Evolutionary conservation across 345 rosid species (phyloP).

Genomic region (Carallia pectinifolia): DNA sequence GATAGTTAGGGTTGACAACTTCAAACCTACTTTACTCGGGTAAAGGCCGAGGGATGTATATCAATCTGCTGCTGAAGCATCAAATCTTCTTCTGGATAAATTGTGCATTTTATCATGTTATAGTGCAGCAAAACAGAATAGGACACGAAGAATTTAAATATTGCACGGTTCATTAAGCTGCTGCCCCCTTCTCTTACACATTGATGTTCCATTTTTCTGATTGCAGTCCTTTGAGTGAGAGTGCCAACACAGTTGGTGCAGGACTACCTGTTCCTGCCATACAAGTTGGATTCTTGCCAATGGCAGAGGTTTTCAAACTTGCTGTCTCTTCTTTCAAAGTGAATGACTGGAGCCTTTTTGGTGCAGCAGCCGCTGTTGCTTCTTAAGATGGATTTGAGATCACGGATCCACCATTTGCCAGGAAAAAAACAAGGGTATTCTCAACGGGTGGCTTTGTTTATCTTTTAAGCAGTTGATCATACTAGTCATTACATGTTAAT

Average conservation of each 20-base stretch:
- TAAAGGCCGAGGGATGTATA: not conserved
- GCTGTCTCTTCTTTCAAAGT: slow-evolving; percentile 71
- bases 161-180: no score
- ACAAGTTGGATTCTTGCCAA: slow-evolving; percentile 54
- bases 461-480: no score
- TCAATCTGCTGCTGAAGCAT: no score
- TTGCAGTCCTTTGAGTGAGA: slow-evolving; percentile 77
- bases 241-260: slow-evolving; percentile 63
- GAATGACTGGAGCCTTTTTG: slow-evolving; percentile 72
- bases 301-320: slow-evolving; percentile 64
- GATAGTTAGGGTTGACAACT: not conserved
- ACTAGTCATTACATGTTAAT: no score
- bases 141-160: no score
- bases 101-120: no score
- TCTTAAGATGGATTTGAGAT: not conserved
- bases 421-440: no score
- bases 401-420: no score
- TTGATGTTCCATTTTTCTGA: slow-evolving; percentile 9
- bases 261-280: slow-evolving; percentile 62
- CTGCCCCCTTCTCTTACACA: not conserved
- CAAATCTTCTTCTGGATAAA: no score
- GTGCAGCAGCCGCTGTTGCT: slow-evolving; percentile 14
- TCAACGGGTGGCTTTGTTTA: no score
- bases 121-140: no score
- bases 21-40: not conserved